phyloP scores from a whole-genome alignment of 345 rosid species.

The Salix caprea region DNA sequence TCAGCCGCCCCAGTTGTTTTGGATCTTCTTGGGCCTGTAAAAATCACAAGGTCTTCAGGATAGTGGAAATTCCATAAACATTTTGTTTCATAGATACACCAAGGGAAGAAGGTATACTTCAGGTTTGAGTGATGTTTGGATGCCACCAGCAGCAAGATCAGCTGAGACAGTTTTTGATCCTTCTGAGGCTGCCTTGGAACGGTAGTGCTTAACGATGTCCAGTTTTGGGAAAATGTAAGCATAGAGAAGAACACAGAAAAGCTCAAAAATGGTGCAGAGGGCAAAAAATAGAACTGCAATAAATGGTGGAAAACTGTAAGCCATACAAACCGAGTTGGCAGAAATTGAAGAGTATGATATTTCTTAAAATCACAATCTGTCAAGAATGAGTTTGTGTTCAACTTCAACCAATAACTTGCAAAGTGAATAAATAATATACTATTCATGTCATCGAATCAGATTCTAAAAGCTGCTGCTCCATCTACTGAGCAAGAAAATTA shows the following conservation, averaged over 20 bases:
- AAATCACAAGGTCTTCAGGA: neutral
- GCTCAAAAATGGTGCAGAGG: constrained; percentile 53
- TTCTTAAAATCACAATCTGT: neutral
- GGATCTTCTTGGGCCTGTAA: constrained; percentile 34
- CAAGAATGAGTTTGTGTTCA: neutral
- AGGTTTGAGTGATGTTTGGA: constrained; percentile 26
- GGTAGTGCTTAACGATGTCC: constrained; percentile 74
- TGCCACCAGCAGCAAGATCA: constrained; percentile 79
- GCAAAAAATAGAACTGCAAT: constrained; percentile 60
- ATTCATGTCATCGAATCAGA: too few species aligned
- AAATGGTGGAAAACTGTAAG: neutral
- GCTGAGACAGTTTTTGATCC: constrained; percentile 77
- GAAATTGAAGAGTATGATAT: neutral
- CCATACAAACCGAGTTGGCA: neutral
- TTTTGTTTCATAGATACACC: neutral
- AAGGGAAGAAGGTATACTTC: constrained; percentile 15
- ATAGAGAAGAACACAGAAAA: constrained; percentile 61
- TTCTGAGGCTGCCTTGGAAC: constrained; percentile 77
- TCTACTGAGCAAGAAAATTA: too few species aligned
- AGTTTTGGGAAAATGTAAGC: constrained; percentile 56
- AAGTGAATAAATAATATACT: too few species aligned
- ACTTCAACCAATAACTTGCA: too few species aligned
- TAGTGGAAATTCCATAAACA: neutral
- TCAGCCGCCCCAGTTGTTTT: constrained; percentile 32
- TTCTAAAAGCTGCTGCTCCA: too few species aligned